phyloP scores from a whole-genome alignment of 2,329 filamentous ascomycete genomes.

The Hortaea sp. region DNA sequence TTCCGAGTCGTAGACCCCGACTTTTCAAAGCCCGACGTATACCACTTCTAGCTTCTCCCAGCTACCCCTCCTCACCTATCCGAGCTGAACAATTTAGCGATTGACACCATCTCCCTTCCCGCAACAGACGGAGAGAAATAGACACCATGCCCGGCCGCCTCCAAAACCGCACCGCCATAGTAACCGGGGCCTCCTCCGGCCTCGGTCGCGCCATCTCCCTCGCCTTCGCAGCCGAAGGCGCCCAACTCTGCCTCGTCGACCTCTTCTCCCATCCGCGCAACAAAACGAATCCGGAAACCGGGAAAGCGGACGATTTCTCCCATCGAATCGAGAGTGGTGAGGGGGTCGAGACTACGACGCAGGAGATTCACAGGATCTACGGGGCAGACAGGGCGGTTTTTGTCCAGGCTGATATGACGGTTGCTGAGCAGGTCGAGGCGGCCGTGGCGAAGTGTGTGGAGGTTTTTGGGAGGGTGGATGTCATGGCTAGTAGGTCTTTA shows the following conservation, averaged over 20 bases:
- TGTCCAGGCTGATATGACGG: slow-evolving; percentile 24
- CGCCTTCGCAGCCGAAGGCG: slow-evolving; percentile 20
- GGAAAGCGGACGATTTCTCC: slow-evolving; percentile 23
- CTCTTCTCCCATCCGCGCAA: slow-evolving; percentile 22
- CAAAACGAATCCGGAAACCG: slow-evolving; percentile 17
- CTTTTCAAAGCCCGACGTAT: no score
- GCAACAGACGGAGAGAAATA: no score
- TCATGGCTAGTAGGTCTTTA: slow-evolving; percentile 16
- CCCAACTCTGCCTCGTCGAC: slow-evolving; percentile 22
- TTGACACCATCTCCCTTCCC: no score
- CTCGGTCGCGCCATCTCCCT: slow-evolving; percentile 23
- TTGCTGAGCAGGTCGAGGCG: slow-evolving; percentile 16
- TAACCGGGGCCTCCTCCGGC: slow-evolving; percentile 21
- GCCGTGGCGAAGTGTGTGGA: slow-evolving; percentile 19
- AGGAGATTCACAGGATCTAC: slow-evolving; percentile 13
- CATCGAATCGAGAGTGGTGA: slow-evolving; percentile 12
- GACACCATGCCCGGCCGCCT: slow-evolving; percentile 9
- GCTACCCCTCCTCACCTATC: no score
- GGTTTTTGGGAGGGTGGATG: slow-evolving; percentile 23
- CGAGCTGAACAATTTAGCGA: no score
- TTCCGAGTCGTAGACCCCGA: no score
- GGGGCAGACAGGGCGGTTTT: slow-evolving; percentile 15
- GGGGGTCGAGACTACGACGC: slow-evolving; percentile 4
- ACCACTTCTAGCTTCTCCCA: no score
- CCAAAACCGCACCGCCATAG: slow-evolving; percentile 11